Evolutionary conservation across 2,329 filamentous ascomycete genomes (phyloP), one percentile per base, ranked within the genome.

Genomic region (Escovopsis sp.): DNA sequence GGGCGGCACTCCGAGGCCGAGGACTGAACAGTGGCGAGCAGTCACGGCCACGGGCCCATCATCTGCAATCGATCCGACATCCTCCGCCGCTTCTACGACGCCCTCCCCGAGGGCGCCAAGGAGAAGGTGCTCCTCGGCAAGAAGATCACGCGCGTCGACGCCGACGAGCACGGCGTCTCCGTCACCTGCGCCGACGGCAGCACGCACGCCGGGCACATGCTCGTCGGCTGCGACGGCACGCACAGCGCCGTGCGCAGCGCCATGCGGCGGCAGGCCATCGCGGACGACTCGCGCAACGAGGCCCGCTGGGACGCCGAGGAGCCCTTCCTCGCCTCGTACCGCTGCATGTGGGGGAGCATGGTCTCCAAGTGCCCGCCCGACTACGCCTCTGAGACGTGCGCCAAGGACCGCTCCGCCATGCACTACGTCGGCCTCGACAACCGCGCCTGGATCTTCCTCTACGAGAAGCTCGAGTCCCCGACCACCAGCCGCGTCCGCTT

Each of bases 161-260:
- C 51, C 5, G 43, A 45, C 2, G 39, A 46, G 10, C 41, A 50
- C 11, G 53, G 52, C 2, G 57, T 58, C 1, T 45, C 43, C 3
- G 57, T 63, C 9, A 46, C 45, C 10, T 59, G 57, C 30, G 49
- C 46, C 3, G 60, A 65, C 42, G 61, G 62, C 5, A 51, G 51
- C 0, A 37, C 47, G 1, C 57, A 59, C 44, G 16, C 46, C 0
- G 63, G 59, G 0, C 52, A 60, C 44, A 47, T 68, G n/a, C 43
- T 64, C 5, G 51, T 67, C 15, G 65, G 63, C 7, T 61, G 63
- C 11, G 65, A 68, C 43, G 65, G 65, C n/a, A 59, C 61, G 2
- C 59, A 63, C 43, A 66, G 62, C 47, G 55, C 46, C 16, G 55
- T 57, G 5, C 53, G 62, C 6, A 40, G 45, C 8, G 52, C 58